Conservation (phyloP, 345 rosid genomes). For the Populus davidiana region DNA sequence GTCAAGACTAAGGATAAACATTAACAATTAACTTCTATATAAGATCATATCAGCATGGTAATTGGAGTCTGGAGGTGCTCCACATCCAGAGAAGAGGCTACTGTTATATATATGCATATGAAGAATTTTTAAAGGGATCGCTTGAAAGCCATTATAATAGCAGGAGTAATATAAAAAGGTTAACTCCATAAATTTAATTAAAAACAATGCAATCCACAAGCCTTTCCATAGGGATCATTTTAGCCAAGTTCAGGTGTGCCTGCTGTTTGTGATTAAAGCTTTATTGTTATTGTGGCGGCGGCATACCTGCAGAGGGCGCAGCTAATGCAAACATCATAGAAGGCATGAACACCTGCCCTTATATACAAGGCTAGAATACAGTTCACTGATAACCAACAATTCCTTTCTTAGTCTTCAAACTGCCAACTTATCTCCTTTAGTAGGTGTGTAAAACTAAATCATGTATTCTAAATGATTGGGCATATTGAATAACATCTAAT, state of each 20-base stretch:
- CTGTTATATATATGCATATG: too few relatives aligned
- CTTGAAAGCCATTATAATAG: too few relatives aligned
- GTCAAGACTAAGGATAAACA: slow-evolving; percentile 6
- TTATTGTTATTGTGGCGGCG: background rate
- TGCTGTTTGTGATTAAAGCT: background rate
- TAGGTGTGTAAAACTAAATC: background rate
- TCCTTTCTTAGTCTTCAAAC: background rate
- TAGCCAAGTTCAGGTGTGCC: background rate
- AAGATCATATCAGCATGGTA: background rate
- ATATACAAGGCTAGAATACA: background rate
- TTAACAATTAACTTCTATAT: background rate
- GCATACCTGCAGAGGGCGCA: background rate
- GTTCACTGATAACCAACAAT: background rate
- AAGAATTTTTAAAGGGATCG: too few relatives aligned
- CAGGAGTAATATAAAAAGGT: background rate
- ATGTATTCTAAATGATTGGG: background rate
- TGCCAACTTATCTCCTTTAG: background rate
- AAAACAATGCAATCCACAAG: background rate
- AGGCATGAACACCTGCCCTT: background rate
- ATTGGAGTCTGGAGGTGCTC: background rate
- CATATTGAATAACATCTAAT: background rate
- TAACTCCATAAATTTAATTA: background rate
- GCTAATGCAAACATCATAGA: background rate
- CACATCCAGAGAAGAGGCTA: background rate
- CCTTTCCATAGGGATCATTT: background rate